These are phyloP conservation scores for Trypanosomatidae sp. DNA, from an alignment of 208 protist species.

Conservation along the genomic window DNA sequence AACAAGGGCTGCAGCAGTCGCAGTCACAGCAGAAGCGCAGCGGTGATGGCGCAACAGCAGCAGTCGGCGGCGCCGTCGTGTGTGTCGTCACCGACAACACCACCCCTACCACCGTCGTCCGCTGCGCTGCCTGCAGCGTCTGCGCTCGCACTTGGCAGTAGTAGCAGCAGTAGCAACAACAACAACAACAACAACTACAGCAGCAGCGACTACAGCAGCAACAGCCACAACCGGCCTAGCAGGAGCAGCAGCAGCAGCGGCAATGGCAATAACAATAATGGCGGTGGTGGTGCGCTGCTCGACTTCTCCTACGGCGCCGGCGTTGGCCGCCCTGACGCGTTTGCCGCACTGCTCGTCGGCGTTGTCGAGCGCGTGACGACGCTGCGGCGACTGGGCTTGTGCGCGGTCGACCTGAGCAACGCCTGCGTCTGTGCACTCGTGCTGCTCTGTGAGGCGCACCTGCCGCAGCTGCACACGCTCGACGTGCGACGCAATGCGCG, in stretches of 20 bases:
- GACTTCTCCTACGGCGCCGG: no score
- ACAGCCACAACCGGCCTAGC: not conserved
- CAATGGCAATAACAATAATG: not conserved
- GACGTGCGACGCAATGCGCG: constrained; percentile 13
- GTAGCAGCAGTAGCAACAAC: not conserved
- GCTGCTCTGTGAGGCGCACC: constrained; percentile 25
- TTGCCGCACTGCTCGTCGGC: no score
- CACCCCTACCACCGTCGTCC: no score
- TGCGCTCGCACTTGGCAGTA: no score
- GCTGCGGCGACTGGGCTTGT: not conserved
- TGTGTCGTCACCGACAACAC: no score
- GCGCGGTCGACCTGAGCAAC: constrained; percentile 4
- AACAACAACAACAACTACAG: not conserved
- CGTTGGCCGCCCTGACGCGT: no score
- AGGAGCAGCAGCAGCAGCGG: not conserved
- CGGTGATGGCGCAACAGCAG: no score
- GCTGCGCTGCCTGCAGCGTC: no score
- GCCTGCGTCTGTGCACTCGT: constrained; percentile 10
- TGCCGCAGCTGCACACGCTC: constrained; percentile 13
- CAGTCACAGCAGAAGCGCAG: not conserved
- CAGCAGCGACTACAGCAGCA: not conserved
- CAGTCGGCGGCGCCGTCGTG: no score
- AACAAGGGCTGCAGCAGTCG: not conserved
- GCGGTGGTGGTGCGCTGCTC: no score
- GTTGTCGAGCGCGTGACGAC: not conserved